Evolutionary conservation across 1,139 yeast species (phyloP).

Genomic region (Groenewaldozyma sp.): DNA sequence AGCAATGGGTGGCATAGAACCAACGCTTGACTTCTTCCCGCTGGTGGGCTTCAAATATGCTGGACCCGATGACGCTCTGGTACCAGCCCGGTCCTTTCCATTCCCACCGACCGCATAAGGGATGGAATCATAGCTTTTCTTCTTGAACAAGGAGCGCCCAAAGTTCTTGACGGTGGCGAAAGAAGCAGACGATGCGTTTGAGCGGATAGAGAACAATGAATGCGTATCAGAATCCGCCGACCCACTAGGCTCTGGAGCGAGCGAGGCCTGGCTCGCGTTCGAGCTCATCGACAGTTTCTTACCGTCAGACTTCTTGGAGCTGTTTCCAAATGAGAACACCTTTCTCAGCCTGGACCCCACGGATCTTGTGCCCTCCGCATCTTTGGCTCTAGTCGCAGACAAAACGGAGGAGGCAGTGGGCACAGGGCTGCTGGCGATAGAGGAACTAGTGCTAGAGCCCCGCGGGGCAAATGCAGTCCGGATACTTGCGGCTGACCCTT

Average conservation of each 20-base stretch:
- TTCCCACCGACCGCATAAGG: no score
- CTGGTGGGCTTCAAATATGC: not conserved
- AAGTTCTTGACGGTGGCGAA: constrained; percentile 21
- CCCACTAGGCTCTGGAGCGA: constrained; percentile 6
- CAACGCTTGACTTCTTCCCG: not conserved
- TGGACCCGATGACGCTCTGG: not conserved
- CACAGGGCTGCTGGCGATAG: no score
- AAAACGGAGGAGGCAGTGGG: no score
- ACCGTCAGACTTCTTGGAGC: constrained; percentile 5
- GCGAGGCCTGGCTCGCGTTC: constrained; percentile 5
- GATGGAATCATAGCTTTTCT: not conserved
- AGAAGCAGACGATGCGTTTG: constrained; percentile 23
- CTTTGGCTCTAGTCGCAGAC: no score
- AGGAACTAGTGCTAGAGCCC: no score
- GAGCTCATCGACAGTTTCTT: constrained; percentile 1
- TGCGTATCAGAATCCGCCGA: constrained; percentile 14
- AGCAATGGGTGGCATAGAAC: constrained; percentile 1
- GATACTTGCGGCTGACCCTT: no score
- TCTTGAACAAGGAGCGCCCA: constrained; percentile 8
- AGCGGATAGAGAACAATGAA: constrained; percentile 19
- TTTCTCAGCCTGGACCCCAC: constrained; percentile 20
- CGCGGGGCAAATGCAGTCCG: no score
- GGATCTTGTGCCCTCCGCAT: no score
- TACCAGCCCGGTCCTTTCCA: no score
- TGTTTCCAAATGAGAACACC: constrained; percentile 22